Evolutionary conservation across 257 asterid genomes (phyloP), one percentile per base, ranked within the genome.

Genomic region (Hygrophila difformis): DNA sequence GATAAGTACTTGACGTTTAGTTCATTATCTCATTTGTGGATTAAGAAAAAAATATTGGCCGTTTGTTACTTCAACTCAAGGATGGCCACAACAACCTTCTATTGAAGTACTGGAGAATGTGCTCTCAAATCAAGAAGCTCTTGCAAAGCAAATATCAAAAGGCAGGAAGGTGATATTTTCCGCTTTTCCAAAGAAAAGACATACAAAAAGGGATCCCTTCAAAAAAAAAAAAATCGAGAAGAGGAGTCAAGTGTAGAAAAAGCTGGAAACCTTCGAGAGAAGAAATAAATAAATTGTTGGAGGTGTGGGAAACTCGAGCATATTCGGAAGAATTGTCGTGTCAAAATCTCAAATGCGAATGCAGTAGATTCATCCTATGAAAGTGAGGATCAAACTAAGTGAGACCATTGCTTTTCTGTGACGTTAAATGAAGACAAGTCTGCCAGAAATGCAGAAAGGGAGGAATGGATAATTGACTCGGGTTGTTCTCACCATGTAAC

Each of bases 1-100:
- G 5, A 55, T 54, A 47, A 62, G 12, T 14, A 35, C 55, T 12
- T 47, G 63, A 14, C 12, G 62, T 1, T 11, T 39, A 10, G 17
- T 55, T 10, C 2, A 44, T 9, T 44, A 23, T 53, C 67, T 61
- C 18, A 51, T n/a, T 60, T 35, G 38, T 35, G 1, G 55, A 53
- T 42, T 59, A 12, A 34, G 24, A 20, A 42, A 31, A 43, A 45
- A 59, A 36, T 51, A 49, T 41, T 13, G 2, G 8, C 59, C 45
- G 15, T 59, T 29, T 21, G 12, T 59, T 18, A 40, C 59, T 1
- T 46, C 61, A 0, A 44, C 45, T 19, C 47, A 35, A 15, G 39
- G 47, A 7, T 56, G 47, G 61, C 39, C 51, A 1, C 44, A 5
- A 1, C 47, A 44, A 6, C 47, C 47, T 6, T 38, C 61, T 2